phyloP scores from a whole-genome alignment of 441 rosid species.

The Gossypium trilobum region DNA sequence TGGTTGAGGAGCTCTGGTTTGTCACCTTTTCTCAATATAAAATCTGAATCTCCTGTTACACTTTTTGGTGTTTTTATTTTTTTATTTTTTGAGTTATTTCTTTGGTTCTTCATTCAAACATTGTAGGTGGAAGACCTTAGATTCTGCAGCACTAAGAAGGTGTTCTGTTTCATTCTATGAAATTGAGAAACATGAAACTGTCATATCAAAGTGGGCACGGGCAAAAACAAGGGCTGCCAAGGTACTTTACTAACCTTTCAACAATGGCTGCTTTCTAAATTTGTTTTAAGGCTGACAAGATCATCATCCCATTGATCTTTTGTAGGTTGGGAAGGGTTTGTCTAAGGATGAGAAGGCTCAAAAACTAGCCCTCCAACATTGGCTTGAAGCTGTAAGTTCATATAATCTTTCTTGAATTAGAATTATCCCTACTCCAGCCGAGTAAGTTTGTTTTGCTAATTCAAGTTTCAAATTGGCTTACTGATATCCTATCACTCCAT shows the following conservation, averaged over 20 bases:
- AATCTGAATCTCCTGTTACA: neutral
- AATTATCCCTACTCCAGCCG: neutral
- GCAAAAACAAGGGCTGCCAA: constrained; percentile 69
- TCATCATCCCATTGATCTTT: neutral
- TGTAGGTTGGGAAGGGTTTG: constrained; percentile 62
- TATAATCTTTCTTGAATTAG: neutral
- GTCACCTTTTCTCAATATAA: constrained; percentile 12
- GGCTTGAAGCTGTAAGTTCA: constrained; percentile 68
- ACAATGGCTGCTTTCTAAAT: neutral
- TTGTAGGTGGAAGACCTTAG: constrained; percentile 76
- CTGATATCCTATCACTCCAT: neutral
- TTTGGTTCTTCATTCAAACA: neutral
- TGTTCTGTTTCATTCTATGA: constrained; percentile 59
- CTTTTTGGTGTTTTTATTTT: neutral
- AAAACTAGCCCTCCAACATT: constrained; percentile 59
- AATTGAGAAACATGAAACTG: constrained; percentile 59
- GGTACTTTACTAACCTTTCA: constrained; percentile 25
- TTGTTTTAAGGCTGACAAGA: neutral
- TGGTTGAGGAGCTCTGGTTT: constrained; percentile 60
- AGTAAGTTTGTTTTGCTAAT: neutral
- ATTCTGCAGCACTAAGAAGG: constrained; percentile 54
- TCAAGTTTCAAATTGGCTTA: neutral
- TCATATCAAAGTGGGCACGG: constrained; percentile 57
- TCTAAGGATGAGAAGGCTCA: constrained; percentile 60
- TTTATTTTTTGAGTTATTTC: neutral